Conservation (phyloP, 257 asterid genomes). For the Solanum chilense region DNA sequence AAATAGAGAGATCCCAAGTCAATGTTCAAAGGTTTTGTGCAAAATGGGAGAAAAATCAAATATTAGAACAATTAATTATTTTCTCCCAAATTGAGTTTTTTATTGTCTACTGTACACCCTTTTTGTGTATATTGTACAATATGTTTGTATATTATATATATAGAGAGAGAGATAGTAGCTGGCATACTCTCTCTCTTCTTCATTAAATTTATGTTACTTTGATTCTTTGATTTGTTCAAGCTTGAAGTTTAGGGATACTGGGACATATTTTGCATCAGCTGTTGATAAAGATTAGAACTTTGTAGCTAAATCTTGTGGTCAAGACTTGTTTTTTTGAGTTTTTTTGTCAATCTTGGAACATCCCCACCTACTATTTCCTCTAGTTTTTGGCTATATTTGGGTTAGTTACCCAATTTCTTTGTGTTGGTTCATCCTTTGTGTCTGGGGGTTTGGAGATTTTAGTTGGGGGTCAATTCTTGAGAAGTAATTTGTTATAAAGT, state of each 20-base stretch:
- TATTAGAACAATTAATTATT: conserved; percentile 19
- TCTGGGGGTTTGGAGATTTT: conserved; percentile 3
- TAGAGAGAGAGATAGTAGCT: not conserved
- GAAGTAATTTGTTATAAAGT: not conserved
- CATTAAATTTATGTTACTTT: not conserved
- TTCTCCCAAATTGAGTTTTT: not conserved
- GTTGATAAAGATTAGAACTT: not conserved
- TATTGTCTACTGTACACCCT: not conserved
- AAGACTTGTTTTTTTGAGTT: not conserved
- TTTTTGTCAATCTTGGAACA: not conserved
- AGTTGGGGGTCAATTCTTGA: not conserved
- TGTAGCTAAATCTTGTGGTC: not conserved
- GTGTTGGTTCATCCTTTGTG: not conserved
- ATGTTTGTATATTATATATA: not conserved
- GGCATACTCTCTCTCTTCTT: not conserved
- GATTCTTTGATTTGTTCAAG: not conserved
- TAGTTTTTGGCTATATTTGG: not conserved
- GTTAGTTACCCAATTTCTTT: not conserved
- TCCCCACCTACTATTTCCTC: not conserved
- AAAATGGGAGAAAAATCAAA: conserved; percentile 21
- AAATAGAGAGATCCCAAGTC: conserved; percentile 44
- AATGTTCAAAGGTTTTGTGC: conserved; percentile 64
- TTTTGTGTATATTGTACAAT: not conserved
- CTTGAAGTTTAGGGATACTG: not conserved
- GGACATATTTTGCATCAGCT: not conserved